Evolutionary conservation across 352 stramenopile species (phyloP).

Genomic region (Pythium pyrilobum): DNA sequence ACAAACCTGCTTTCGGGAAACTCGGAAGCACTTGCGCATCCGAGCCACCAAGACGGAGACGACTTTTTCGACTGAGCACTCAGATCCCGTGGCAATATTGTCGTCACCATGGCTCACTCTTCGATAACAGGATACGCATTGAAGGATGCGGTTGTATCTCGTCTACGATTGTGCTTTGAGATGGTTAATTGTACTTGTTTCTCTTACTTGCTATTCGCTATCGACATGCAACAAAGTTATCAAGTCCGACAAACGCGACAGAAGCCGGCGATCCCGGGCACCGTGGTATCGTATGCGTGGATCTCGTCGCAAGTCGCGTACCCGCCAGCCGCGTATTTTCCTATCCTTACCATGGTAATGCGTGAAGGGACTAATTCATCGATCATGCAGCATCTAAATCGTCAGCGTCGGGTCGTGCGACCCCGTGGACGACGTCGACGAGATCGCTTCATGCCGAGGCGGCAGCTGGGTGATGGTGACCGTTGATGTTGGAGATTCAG

Average conservation of each 20-base stretch:
- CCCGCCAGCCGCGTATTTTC: background rate
- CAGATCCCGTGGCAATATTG: no score
- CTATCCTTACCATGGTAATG: slow-evolving; percentile 8
- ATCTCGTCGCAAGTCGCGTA: background rate
- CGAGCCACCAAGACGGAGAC: slow-evolving; percentile 21
- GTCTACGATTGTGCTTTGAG: slow-evolving; percentile 3
- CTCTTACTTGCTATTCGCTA: slow-evolving; percentile 17
- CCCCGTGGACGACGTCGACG: slow-evolving; percentile 12
- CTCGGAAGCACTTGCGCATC: background rate
- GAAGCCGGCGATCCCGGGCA: background rate
- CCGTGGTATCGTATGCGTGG: no score
- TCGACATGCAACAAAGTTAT: slow-evolving; percentile 19
- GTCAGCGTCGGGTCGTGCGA: slow-evolving; percentile 19
- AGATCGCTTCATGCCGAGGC: slow-evolving; percentile 16
- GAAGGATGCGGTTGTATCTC: no score
- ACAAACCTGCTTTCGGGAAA: background rate
- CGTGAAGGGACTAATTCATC: background rate
- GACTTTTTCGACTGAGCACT: slow-evolving; percentile 49
- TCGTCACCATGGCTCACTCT: no score
- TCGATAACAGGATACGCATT: no score
- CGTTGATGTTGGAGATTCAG: background rate
- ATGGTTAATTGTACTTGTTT: slow-evolving; percentile 24
- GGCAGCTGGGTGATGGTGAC: slow-evolving; percentile 15
- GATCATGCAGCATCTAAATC: slow-evolving; percentile 24
- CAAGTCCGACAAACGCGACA: background rate